Evolutionary conservation across 2,329 filamentous ascomycete species (phyloP), one percentile per base, ranked within the genome.

Genomic region (Thermoascus crustaceus): DNA sequence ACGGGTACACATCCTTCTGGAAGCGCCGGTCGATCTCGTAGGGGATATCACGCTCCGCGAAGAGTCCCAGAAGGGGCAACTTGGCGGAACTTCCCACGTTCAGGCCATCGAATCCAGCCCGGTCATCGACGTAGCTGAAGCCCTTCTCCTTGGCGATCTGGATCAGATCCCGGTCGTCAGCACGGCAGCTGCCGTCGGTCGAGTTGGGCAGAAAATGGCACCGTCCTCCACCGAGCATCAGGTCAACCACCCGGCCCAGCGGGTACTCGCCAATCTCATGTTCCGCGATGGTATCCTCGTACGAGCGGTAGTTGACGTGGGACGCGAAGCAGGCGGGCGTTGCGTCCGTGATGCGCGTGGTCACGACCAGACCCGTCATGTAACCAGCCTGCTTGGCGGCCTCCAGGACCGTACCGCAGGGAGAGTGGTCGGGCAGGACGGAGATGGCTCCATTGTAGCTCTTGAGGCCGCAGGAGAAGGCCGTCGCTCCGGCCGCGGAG

Each of bases 371-470:
- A 0, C 91, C 91, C 2, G 91, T 98, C 63, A 79, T 81, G 57
- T 95, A 96, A 9, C 91, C 91, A 6, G 85, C 83, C 48, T 78
- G 76, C 66, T 95, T 94, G 23, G 91, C 91, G 3, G 91, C 91
- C 66, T 98, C 91, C 35, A 98, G 75, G 24, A 83, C 86, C 11
- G 88, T 94, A 5, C 89, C 91, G 59, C 91, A 98, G 4, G 91
- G 86, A 19, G 78, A 77, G 47, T 83, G 78, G 60, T 93, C 81
- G 0, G 88, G 88, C 10, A 93, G 71, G 35, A 94, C 82, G 7
- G 86, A 84, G 48, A 98, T 96, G 47, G 91, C 91, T 31, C 87
- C 87, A 55, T 98, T 98, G 68, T 98, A 98, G 59, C 82, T 94
- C 75, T 98, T 98, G 55, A 72, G 66, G 13, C 78, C 89, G 53